Evolutionary conservation across 345 rosid genomes (phyloP).

Genomic region (Syzygium jambos): DNA sequence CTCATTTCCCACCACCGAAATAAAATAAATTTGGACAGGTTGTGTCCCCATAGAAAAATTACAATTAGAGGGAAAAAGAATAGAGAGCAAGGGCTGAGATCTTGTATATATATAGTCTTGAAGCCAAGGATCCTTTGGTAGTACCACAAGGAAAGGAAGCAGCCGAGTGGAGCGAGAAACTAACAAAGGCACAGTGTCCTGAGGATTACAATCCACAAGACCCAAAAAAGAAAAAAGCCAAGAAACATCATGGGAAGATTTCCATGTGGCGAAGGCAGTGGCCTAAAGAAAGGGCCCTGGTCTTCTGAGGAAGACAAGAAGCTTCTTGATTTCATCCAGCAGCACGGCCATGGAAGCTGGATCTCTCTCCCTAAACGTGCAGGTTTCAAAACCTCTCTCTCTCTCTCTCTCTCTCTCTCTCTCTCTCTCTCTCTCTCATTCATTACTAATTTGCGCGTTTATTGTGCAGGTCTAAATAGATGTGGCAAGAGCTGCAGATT

Average conservation of each 20-base stretch:
- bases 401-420: neutral
- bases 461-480: conserved; percentile 12
- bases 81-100: neutral
- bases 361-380: conserved; percentile 86
- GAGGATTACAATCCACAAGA: neutral
- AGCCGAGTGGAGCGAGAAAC: neutral
- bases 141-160: neutral
- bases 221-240: neutral
- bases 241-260: conserved; percentile 49
- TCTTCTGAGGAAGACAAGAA: conserved; percentile 76
- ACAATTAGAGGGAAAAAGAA: neutral
- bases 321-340: conserved; percentile 51
- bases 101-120: neutral
- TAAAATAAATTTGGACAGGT: neutral
- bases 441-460: neutral
- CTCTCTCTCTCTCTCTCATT: neutral
- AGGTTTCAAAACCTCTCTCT: conserved; percentile 11
- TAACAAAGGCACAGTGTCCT: neutral
- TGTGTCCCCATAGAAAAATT: neutral
- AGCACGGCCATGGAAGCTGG: conserved; percentile 83
- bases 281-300: conserved; percentile 90
- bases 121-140: neutral
- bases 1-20: neutral
- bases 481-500: conserved; percentile 78
- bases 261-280: conserved; percentile 74